These are phyloP conservation scores for Aciculoconidium aculeatum DNA, from an alignment of 805 yeast species.

Conservation along the genomic window DNA sequence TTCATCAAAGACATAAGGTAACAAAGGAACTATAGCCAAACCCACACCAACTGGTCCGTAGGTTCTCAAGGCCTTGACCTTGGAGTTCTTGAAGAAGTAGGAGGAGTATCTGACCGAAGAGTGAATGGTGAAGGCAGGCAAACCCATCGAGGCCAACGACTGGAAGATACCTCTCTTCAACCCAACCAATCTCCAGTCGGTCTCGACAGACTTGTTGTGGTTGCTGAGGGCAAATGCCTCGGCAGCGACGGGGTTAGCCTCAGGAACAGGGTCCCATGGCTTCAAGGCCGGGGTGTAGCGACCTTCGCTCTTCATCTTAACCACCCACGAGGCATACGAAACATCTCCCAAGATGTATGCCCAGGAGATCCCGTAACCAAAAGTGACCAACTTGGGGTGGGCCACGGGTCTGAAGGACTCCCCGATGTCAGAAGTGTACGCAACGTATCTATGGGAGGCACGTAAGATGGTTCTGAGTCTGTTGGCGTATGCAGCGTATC, in stretches of 20 bases:
- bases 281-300: slow-evolving; percentile 50
- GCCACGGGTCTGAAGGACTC: slow-evolving; percentile 83
- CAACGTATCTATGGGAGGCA: slow-evolving; percentile 78
- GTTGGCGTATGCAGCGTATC: slow-evolving; percentile 82
- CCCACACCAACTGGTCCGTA: slow-evolving; percentile 82
- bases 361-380: slow-evolving; percentile 76
- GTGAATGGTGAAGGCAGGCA: slow-evolving; percentile 84
- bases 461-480: slow-evolving; percentile 62
- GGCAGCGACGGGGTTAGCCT: slow-evolving; percentile 33
- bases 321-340: slow-evolving; percentile 66
- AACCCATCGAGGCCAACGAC: slow-evolving; percentile 77
- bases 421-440: slow-evolving; percentile 82
- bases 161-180: slow-evolving; percentile 76
- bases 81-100: slow-evolving; percentile 49
- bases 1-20: slow-evolving; percentile 76
- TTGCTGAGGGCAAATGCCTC: slow-evolving; percentile 20
- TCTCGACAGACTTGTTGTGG: slow-evolving; percentile 29
- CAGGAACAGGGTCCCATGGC: slow-evolving; percentile 62
- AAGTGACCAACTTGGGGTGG: slow-evolving; percentile 55
- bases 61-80: slow-evolving; percentile 42
- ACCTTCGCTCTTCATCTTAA: slow-evolving; percentile 61
- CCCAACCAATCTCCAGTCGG: slow-evolving; percentile 63
- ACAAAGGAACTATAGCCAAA: slow-evolving; percentile 65
- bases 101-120: slow-evolving; percentile 69
- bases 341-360: slow-evolving; percentile 71